These are phyloP conservation scores for Chlorophyllum brunneum DNA, from an alignment of 768 basidiomycete species.

Conservation along the genomic window DNA sequence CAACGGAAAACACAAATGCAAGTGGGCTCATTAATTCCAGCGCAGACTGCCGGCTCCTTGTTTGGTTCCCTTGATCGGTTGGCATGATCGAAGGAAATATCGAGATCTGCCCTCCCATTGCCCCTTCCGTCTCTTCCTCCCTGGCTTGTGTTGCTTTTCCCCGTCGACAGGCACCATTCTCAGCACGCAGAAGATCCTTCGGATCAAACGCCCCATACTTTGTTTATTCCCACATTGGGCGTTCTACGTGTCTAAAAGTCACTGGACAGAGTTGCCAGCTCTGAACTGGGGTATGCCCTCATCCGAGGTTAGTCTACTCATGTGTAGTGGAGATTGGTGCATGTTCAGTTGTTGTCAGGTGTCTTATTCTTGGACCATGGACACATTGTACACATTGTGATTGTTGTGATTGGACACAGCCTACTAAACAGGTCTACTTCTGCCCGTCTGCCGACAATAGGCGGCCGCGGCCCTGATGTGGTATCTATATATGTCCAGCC, in stretches of 20 bases:
- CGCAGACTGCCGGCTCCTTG: conserved; percentile 10
- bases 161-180: neutral
- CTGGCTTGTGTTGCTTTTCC: neutral
- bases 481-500: no score
- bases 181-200: no score
- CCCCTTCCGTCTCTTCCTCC: neutral
- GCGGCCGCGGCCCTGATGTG: no score
- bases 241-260: no score
- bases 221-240: no score
- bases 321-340: no score
- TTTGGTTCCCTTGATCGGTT: neutral
- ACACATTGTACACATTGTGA: neutral
- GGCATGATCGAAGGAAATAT: neutral
- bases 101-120: neutral
- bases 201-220: no score
- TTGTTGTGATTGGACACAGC: neutral
- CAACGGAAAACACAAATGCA: neutral
- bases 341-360: neutral
- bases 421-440: neutral
- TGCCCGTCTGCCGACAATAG: neutral
- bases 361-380: neutral
- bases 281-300: no score
- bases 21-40: conserved; percentile 12
- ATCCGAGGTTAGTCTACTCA: no score
- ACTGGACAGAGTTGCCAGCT: no score